These are phyloP conservation scores for Hymenoscyphus fraxineus DNA, from an alignment of 2,329 filamentous ascomycete species.

Conservation along the genomic window DNA sequence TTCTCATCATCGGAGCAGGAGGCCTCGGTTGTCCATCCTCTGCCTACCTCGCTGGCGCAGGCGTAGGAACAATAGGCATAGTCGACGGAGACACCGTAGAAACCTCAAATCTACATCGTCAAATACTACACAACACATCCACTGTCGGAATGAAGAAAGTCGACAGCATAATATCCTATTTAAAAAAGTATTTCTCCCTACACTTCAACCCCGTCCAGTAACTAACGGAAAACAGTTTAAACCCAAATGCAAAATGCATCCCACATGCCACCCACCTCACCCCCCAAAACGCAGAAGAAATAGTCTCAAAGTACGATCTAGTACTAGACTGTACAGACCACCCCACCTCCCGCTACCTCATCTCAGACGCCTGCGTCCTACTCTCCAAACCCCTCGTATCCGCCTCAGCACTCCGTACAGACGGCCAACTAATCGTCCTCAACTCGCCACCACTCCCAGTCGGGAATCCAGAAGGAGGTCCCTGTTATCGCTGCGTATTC, in stretches of 20 bases:
- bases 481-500: slow-evolving; percentile 93
- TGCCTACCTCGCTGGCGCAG: slow-evolving; percentile 86
- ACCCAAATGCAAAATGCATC: slow-evolving; percentile 64
- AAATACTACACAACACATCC: slow-evolving; percentile 73
- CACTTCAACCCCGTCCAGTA: background rate
- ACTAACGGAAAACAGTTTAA: slow-evolving; percentile 51
- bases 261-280: slow-evolving; percentile 63
- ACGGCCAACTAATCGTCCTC: slow-evolving; percentile 85
- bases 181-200: slow-evolving; percentile 45
- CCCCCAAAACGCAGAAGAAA: slow-evolving; percentile 61
- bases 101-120: slow-evolving; percentile 84
- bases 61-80: slow-evolving; percentile 77
- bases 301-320: slow-evolving; percentile 71
- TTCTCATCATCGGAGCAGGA: slow-evolving; percentile 82
- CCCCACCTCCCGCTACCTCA: slow-evolving; percentile 84
- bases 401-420: slow-evolving; percentile 81
- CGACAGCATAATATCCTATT: slow-evolving; percentile 64
- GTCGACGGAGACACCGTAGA: slow-evolving; percentile 89
- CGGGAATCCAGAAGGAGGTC: slow-evolving; percentile 59
- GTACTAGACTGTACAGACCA: slow-evolving; percentile 95
- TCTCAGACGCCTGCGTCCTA: slow-evolving; percentile 84
- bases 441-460: slow-evolving; percentile 70
- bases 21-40: slow-evolving; percentile 90
- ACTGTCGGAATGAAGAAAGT: slow-evolving; percentile 76
- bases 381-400: slow-evolving; percentile 77